Evolutionary conservation across 352 stramenopile species (phyloP), one percentile per base, ranked within the genome.

Genomic region (Blastocystis sp.): DNA sequence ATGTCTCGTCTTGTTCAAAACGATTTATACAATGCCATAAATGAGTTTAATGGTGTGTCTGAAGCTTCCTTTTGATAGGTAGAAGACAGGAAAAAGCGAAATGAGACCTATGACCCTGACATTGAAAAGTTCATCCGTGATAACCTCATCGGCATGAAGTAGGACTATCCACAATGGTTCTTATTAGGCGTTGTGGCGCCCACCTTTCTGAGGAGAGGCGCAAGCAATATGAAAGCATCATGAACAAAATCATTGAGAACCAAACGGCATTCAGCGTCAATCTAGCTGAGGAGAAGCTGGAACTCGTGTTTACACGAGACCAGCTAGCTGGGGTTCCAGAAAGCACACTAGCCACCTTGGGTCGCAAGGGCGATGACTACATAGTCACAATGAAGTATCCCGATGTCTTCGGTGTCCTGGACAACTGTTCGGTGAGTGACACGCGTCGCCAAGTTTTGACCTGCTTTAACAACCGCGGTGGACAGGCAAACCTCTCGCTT

Each of bases 341-440:
- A 0, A 94, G 95, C 77, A 95, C 95, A 39, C 93, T 96, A 29
- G 73, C 88, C 47, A 91, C 92, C 1, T 92, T 95, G 45, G 91
- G 94, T 64, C 94, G 93, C 80, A 92, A 92, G 47, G 91, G 92
- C 26, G 92, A 95, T 56, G 92, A 92, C 87, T 94, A 92, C 91
- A 95, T 95, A 79, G 93, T 96, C n/a, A 93, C 92, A 7, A 92
- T 96, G 37, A 96, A 94, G 59, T 96, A 96, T 91, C 93, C 94
- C 61, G 95, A 94, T 0, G 93, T 96, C 47, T 95, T 96, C 87
- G 93, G 94, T 15, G 95, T 97, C 77, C 92, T 95, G 53, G 94
- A 94, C 84, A 95, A 92, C 43, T 96, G 94, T 91, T 93, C 92
- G 2, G 93, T 97, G 3, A 91, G 93, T 69, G 92, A 92, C 29